These are phyloP conservation scores for Sporisorium graminicola DNA, from an alignment of 1,284 basidiomycete species.

Conservation along the genomic window DNA sequence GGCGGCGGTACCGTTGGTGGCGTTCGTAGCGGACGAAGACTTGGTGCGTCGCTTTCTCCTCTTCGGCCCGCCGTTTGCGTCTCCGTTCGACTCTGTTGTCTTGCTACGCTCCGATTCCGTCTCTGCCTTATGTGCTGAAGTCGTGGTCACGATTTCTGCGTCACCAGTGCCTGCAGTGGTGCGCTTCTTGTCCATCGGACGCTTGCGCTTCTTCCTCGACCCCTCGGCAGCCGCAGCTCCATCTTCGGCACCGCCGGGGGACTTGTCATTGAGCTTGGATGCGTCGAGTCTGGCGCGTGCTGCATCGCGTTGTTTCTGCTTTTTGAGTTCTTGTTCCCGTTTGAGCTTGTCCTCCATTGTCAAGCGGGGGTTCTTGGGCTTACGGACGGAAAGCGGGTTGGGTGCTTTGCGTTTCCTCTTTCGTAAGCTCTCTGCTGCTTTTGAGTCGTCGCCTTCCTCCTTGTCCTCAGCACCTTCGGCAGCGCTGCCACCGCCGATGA, in stretches of 20 bases:
- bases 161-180: too few relatives aligned
- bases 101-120: not conserved
- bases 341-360: conserved; percentile 44
- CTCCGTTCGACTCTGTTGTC: not conserved
- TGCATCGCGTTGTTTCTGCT: conserved; percentile 40
- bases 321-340: conserved; percentile 72
- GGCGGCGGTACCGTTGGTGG: not conserved
- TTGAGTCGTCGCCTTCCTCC: not conserved
- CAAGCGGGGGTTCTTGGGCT: conserved; percentile 72
- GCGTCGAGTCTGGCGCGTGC: conserved; percentile 27
- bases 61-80: conserved; percentile 6
- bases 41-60: conserved; percentile 6
- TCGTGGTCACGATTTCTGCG: not conserved
- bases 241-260: not conserved
- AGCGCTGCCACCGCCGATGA: conserved; percentile 30
- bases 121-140: not conserved
- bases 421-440: conserved; percentile 8
- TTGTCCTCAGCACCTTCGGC: conserved; percentile 69
- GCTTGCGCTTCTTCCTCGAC: conserved; percentile 22
- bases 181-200: not conserved
- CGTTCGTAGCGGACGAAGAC: too few relatives aligned
- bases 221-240: not conserved
- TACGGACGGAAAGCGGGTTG: conserved; percentile 92
- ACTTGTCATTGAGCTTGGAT: conserved; percentile 5
- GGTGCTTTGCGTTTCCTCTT: conserved; percentile 76